Evolutionary conservation across 345 rosid species (phyloP), one percentile per base, ranked within the genome.

Genomic region (Triadica sebifera): DNA sequence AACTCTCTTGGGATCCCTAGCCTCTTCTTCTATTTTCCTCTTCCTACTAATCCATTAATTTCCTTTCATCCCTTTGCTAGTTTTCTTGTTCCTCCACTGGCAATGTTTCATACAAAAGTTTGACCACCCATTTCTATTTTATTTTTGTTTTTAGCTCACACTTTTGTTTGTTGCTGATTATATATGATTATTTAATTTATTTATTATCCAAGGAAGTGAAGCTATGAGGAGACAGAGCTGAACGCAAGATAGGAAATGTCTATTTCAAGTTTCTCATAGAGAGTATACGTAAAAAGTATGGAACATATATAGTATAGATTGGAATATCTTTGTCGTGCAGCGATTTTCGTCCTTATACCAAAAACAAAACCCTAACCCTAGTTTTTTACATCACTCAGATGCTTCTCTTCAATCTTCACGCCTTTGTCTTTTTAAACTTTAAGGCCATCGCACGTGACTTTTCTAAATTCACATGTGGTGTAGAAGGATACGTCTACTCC

Each of bases 261-360:
- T 45, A 50, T 65, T 80, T 66, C 55, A 39, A 72, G 64, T 46
- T 46, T 29, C 34, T 29, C 34, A 29, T 1, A 29, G 34, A 29
- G 34, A 29, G 49, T 29, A 12, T 22, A 19, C 8, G 5, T 12
- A 16, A 19, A 45, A 24, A 20, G 24, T 29, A 29, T 29, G 34
- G 70, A 20, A 47, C 0, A 41, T 4, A 11, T 12, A 69, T 51
- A 79, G 71, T 62, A 65, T 78, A 78, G 78, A 47, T 11, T 65
- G 65, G 75, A 69, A 75, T 74, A 80, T 86, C 84, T 82, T 77
- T 82, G 86, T 77, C 77, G n/a, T n/a, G n/a, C n/a, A n/a, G n/a
- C n/a, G n/a, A n/a, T n/a, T n/a, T n/a, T n/a, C n/a, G 72, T 76
- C 74, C 5, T 69, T 65, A 71, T 73, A 67, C 74, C 11, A 46